Base-by-base conservation (phyloP, 139 green algal species). In the Deuterostichococcus epilithicus region DNA sequence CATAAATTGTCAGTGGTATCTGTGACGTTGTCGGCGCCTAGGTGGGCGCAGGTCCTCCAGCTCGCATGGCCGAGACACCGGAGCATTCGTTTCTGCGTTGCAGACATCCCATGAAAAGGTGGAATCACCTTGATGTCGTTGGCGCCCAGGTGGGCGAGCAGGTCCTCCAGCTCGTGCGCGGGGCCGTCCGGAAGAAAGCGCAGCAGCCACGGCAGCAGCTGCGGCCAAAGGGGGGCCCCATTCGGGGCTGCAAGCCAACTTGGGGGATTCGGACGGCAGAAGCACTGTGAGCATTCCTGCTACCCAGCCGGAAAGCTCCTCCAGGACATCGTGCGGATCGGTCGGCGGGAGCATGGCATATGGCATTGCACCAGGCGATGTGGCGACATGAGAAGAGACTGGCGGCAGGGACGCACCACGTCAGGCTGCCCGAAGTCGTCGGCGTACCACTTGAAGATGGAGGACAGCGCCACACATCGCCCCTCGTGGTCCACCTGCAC, bases 391-490 rank as follows among this genome's bases (percentile, higher is more conserved):
- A 52, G 10, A 8, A 52, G 42, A 52, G 8, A 13, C 13, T 52
- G 13, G 42, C 8, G 42, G 13, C 13, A 13, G 8, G 42, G 10
- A 13, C 52, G 52, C 52, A 63, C 52, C 52, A 63, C 52, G 28
- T 69, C 60, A 38, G 89, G 80, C 75, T 76, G 80, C 3, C 74
- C 91, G 87, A 97, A 97, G 84, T 97, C 92, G 0, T 74, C 34
- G 8, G 78, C 87, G 71, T 97, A 97, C 92, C 92, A 97, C 73
- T 94, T 91, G 72, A 97, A 91, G 59, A 98, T 97, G 84, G 90
- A 94, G 70, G 88, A 94, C 38, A 97, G 75, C 28, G 71, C 78
- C 20, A 97, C 84, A 42, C 76, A 81, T 3, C 58, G n/a, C 2
- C 33, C 45, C 20, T 42, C 74, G 20, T n/a, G 45, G 60, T 94